Base-by-base conservation (phyloP, 257 asterid species). In the Penstemon barbatus region DNA sequence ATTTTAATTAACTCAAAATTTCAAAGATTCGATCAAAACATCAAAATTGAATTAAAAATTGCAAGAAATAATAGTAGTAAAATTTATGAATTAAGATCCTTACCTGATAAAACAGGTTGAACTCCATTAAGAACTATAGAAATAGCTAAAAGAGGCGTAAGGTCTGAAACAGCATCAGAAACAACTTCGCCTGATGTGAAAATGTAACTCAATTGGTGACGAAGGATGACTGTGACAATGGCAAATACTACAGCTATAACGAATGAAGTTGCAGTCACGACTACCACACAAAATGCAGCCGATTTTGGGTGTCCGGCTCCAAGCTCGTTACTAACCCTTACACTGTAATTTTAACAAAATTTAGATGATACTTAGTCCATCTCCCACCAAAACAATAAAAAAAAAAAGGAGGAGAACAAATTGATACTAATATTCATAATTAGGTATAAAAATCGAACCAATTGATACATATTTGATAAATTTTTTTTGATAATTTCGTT, bases 21-120 rank as follows among this genome's bases (percentile, higher is more conserved):
- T 25, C 2, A 25, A 25, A 25, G 33, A 25, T 25, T 25, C 33
- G 33, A 25, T 25, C 33, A 25, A 25, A 25, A 25, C 33, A 1
- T 25, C 33, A 25, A 25, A 25, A 25, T 25, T 25, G 2, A 25
- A 25, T 1, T 25, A 25, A 25, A 25, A 25, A 25, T 25, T 25
- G 33, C 33, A 25, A 25, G 33, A 25, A 0, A 25, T 25, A 25
- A 25, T 25, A 25, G 33, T 25, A 25, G 33, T 25, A 25, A 25
- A 25, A 25, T 25, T 25, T 25, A 25, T 25, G 33, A 25, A 25
- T 25, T 25, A 5, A 4, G 33, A 19, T 2, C 15, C 4, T 57
- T 84, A 89, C 94, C 96, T 0, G 96, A 83, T 56, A 89, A 70
- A 75, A 86, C 96, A 6, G 94, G 94, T 52, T 86, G 96, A 72